Evolutionary conservation across 441 rosid genomes (phyloP), one percentile per base, ranked within the genome.

Genomic region (Eruca vesicaria): DNA sequence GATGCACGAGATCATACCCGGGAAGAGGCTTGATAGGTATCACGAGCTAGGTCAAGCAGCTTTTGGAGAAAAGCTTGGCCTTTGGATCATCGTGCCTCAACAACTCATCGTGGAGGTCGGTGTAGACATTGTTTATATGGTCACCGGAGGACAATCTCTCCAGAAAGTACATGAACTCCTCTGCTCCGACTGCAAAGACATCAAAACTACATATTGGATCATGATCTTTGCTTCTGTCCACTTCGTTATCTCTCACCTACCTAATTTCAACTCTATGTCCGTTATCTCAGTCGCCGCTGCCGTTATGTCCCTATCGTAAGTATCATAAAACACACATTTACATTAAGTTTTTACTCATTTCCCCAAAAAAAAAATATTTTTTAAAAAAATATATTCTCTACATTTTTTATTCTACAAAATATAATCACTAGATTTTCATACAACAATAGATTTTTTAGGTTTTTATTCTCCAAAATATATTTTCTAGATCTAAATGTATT

Each of bases 1-100:
- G 69, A 84, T 89, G 89, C 93, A 89, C 8, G 91, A 89, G 81
- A 74, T 74, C 14, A 85, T 86, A 21, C 88, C 87, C 0, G 89
- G 93, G 12, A 88, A 81, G 79, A 75, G 90, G 45, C 81, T 85
- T 10, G 93, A 88, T 16, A 71, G 89, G 19, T 87, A 84, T 66
- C 87, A 89, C 19, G 91, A 87, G 66, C 32, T 87, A 19, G 89
- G 88, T 1, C 91, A 87, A 73, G 53, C 83, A 0, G 93, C 91
- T 11, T 89, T 89, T 14, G 93, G 93, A 0, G 75, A 77, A 6
- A 87, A 81, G 75, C 85, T 84, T 0, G 89, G 93, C 1, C 76
- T 89, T 0, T 84, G 87, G 87, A 36, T 86, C 5, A 74, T 89
- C 20, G 91, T 87, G 21, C 93, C 93, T 6, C 89, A 83, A 4